phyloP scores from a whole-genome alignment of 2,329 filamentous ascomycete species.

The Neonectria neomacrospora region DNA sequence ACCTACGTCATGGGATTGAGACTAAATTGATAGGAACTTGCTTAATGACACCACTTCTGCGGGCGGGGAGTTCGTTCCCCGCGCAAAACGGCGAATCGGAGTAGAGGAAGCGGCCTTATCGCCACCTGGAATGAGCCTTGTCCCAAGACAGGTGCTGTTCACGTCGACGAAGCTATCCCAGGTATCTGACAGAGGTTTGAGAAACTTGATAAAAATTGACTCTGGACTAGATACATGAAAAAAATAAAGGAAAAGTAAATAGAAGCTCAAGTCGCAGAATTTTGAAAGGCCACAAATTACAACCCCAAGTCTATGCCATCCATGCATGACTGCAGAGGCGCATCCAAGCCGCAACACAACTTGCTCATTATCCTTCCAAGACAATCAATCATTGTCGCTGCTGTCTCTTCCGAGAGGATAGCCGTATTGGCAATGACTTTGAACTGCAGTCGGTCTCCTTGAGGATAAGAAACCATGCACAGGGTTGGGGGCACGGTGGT shows the following conservation, averaged over 20 bases:
- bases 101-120: no score
- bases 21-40: no score
- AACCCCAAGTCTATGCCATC: background rate
- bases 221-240: background rate
- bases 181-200: no score
- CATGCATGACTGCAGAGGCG: background rate
- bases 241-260: background rate
- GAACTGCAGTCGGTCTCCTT: slow-evolving; percentile 15
- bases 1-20: no score
- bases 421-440: slow-evolving; percentile 3
- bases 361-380: background rate
- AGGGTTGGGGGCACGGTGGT: background rate
- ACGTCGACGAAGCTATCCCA: no score
- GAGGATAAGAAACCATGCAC: slow-evolving; percentile 16
- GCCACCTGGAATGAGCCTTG: no score
- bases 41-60: no score
- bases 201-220: no score
- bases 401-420: background rate
- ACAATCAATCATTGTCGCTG: background rate
- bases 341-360: background rate
- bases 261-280: background rate
- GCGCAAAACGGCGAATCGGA: no score
- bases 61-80: no score
- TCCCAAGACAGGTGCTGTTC: no score
- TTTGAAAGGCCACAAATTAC: background rate